A percentile compares a stretch with the other conserved stretches of the same genome.
Evolutionary conservation across 495 filamentous ascomycete genomes (phyloP).

Genomic region (Penicillium desertorum): DNA sequence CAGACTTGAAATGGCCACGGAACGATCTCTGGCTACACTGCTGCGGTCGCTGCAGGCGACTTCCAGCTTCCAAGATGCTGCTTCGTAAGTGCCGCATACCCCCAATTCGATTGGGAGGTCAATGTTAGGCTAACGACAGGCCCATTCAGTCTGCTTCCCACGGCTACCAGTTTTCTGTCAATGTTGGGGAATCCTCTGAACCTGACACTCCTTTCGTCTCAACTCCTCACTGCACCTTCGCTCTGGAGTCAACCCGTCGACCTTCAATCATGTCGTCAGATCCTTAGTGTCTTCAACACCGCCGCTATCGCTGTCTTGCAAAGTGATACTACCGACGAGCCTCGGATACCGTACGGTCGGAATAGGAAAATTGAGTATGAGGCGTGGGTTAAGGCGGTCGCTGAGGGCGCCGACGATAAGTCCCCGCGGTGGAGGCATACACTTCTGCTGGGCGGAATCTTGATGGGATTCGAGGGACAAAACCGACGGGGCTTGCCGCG

Average conservation of each 20-base stretch:
- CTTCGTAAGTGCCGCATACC: constrained; percentile 45
- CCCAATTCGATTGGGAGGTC: constrained; percentile 4
- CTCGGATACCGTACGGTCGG: constrained; percentile 39
- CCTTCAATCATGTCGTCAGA: constrained; percentile 67
- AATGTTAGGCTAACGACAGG: constrained; percentile 14
- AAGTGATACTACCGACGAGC: constrained; percentile 48
- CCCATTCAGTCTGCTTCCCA: constrained; percentile 64
- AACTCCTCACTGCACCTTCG: constrained; percentile 79
- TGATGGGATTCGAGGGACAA: constrained; percentile 76
- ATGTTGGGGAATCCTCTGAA: constrained; percentile 88
- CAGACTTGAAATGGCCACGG: constrained; percentile 42
- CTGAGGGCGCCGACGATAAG: constrained; percentile 79
- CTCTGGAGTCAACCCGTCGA: constrained; percentile 78
- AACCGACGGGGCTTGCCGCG: constrained; percentile 61
- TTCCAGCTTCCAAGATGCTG: constrained; percentile 52
- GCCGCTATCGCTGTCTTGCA: constrained; percentile 67
- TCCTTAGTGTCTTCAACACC: constrained; percentile 86
- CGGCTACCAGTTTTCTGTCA: constrained; percentile 77
- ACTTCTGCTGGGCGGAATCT: constrained; percentile 73
- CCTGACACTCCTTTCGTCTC: constrained; percentile 83
- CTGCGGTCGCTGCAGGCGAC: constrained; percentile 52
- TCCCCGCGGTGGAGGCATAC: constrained; percentile 88
- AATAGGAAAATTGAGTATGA: constrained; percentile 57
- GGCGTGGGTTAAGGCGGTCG: constrained; percentile 80
- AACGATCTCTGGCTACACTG: constrained; percentile 51